Base-by-base conservation (phyloP, 202 grass and related monocot genomes). In the Miscanthus sacchariflorus region DNA sequence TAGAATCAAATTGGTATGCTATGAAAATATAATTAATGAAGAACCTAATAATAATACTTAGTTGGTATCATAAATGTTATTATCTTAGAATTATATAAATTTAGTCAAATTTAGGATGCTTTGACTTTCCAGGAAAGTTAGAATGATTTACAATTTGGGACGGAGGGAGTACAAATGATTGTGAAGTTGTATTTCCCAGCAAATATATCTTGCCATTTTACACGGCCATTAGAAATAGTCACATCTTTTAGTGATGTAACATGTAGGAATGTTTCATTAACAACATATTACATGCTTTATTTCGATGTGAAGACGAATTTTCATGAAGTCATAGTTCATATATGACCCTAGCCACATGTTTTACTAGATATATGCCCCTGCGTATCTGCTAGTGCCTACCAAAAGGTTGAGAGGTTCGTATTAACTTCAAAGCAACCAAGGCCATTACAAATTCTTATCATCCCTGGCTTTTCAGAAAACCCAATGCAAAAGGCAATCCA, bases 311-410 rank as follows among this genome's bases (percentile, higher is more conserved):
- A 45, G 13, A 25, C 12, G n/a, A 21, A 2, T 23, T 23, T 40
- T 78, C 12, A 6, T 18, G 6, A 33, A 54, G 19, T 49, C 5
- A 2, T 10, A 10, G 21, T 83, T 73, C 2, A 1, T 61, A 40
- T 3, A 39, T 17, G 25, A 73, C 9, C 35, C 9, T 30, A 83
- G 70, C 70, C 82, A 84, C 82, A 84, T 63, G 70, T 84, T 84
- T 74, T 45, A 8, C 18, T 58, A 58, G 7, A n/a, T 21, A 59
- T 21, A 50, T 2, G 1, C 35, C 35, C 50, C 21, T 28, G 12
- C 49, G 0, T 21, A 21, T 56, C 6, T 48, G 12, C 36, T 19
- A 54, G 50, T 56, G 54, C 54, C 38, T 33, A 75, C 11, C 68
- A 78, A 76, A 38, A 38, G 36, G 36, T 38, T 5, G 36, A 64